Evolutionary conservation across 805 yeast species (phyloP).

Genomic region (Saccharomycopsis capsularis): DNA sequence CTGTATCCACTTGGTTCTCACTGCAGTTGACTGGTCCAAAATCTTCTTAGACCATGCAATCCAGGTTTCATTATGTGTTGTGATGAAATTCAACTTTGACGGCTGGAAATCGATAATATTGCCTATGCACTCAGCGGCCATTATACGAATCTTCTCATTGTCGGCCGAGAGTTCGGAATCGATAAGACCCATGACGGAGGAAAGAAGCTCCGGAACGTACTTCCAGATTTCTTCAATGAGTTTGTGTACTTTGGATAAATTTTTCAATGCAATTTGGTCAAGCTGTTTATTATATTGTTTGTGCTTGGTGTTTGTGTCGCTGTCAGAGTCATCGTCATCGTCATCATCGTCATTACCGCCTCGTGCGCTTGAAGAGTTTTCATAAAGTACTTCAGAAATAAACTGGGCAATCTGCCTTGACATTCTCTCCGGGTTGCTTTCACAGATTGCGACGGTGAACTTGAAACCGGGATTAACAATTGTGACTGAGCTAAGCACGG

Average conservation of each 20-base stretch:
- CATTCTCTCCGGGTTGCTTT: constrained; percentile 62
- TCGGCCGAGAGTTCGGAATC: constrained; percentile 77
- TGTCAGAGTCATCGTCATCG: constrained; percentile 25
- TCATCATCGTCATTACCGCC: constrained; percentile 22
- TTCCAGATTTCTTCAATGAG: constrained; percentile 67
- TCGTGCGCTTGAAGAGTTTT: constrained; percentile 28
- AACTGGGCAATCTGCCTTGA: constrained; percentile 71
- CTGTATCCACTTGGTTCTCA: constrained; percentile 66
- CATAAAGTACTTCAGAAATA: constrained; percentile 68
- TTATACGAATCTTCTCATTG: constrained; percentile 48
- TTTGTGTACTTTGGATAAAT: constrained; percentile 54
- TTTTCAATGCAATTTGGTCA: constrained; percentile 28
- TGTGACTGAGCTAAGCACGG: background rate
- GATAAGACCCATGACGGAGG: constrained; percentile 68
- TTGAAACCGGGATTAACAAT: constrained; percentile 45
- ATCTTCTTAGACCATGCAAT: constrained; percentile 68
- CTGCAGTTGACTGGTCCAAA: constrained; percentile 56
- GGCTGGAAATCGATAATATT: constrained; percentile 45
- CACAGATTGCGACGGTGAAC: constrained; percentile 61
- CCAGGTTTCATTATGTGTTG: constrained; percentile 55
- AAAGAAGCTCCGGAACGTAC: constrained; percentile 64
- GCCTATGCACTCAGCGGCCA: constrained; percentile 73
- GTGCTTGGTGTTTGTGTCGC: background rate
- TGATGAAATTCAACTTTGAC: constrained; percentile 50
- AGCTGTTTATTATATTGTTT: background rate